Base-by-base conservation (phyloP, 164 flowering plant genomes). In the Macadamia integrifolia region DNA sequence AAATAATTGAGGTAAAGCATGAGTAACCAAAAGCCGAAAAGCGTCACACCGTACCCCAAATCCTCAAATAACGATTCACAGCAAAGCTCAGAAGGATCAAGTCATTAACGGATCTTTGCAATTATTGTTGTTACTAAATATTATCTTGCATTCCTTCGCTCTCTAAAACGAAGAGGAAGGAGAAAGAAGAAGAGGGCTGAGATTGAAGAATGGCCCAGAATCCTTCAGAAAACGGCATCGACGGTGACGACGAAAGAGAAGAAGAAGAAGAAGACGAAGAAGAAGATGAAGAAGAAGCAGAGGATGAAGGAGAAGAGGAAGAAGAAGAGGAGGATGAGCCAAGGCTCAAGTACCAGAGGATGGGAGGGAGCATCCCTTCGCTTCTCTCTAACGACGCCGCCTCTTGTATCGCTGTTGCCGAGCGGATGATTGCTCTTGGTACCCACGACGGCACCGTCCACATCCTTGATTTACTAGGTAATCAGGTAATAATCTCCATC, bases 341-440 rank as follows among this genome's bases (percentile, higher is more conserved):
- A 72, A 81, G 95, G 80, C 86, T 94, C 40, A 94, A 94, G 89
- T 94, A 94, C 70, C 96, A 90, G 82, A 84, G 99, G 66, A 89
- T 94, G 96, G 99, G 99, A 61, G 99, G 97, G 14, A 94, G 91
- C 69, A 77, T 94, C 11, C 87, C 93, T 14, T 63, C 91, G 28
- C 81, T 94, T 18, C 73, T 94, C 11, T 72, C 87, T 1, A 82
- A 58, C 76, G 96, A 94, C 65, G 89, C 94, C 9, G 97, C 98
- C 3, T 84, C 98, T 32, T 92, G 90, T 73, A 81, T 94, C 49
- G 89, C 97, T n/a, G 85, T 92, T 5, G 87, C 97, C 0, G 99
- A 92, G 77, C 87, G 99, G 29, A 90, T 92, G 99, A 92, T 94
- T 82, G 98, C 97, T 29, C 88, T 94, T 30, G 99, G 99, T n/a